Percentiles rank a stretch among this genome's conserved stretches.
Evolutionary conservation across 225 moss, liverwort and hornwort species (phyloP).

Genomic region (Anthoceros angustus): DNA sequence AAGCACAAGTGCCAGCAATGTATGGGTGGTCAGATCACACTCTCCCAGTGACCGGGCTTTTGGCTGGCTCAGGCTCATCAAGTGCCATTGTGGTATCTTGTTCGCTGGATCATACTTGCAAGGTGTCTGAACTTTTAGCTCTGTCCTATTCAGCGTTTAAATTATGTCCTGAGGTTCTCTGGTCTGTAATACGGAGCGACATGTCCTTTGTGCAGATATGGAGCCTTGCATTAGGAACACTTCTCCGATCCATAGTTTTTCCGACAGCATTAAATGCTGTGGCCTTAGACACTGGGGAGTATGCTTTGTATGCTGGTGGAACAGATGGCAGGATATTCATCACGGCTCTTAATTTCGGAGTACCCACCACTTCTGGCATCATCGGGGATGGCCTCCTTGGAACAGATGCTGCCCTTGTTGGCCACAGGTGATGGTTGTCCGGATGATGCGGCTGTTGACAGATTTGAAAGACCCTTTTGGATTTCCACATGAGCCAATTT

Average conservation of each 20-base stretch:
- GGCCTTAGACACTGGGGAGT: slow-evolving; percentile 84
- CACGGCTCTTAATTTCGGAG: slow-evolving; percentile 90
- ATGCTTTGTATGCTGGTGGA: slow-evolving; percentile 93
- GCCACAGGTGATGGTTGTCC: slow-evolving; percentile 48
- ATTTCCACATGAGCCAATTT: background rate
- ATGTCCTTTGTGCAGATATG: slow-evolving; percentile 48
- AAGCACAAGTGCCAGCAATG: slow-evolving; percentile 64
- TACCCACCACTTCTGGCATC: slow-evolving; percentile 74
- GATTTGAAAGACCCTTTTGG: background rate
- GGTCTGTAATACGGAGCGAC: background rate
- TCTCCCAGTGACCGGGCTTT: slow-evolving; percentile 74
- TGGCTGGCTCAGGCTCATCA: slow-evolving; percentile 87
- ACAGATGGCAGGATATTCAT: slow-evolving; percentile 94
- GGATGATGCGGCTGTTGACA: background rate
- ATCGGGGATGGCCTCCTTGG: slow-evolving; percentile 78
- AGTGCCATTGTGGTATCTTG: slow-evolving; percentile 98
- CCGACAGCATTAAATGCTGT: slow-evolving; percentile 79
- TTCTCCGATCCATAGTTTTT: slow-evolving; percentile 85
- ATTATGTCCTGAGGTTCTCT: background rate
- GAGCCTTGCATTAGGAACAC: slow-evolving; percentile 86
- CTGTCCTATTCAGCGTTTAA: background rate
- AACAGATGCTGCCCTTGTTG: slow-evolving; percentile 86
- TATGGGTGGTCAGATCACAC: slow-evolving; percentile 97
- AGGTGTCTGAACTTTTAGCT: slow-evolving; percentile 28
- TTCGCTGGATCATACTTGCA: slow-evolving; percentile 97